A percentile compares a stretch with the other conserved stretches of the same genome.
Conservation (phyloP, 257 asterid species). For the Fraxinus cuspidata region DNA sequence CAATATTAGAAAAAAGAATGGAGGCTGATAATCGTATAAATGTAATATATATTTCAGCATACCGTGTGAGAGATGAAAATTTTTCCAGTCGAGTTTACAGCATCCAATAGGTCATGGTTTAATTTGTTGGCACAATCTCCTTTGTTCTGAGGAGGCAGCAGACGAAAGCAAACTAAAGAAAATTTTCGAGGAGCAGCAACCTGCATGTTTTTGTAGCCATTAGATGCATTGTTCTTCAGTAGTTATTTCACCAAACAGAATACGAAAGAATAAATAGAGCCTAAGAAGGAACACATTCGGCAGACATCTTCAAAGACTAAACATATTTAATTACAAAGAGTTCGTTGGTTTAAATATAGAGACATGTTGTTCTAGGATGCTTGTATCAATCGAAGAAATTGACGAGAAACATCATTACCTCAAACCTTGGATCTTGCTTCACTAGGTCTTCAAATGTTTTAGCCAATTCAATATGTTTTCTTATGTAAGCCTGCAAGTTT, state of each 20-base stretch:
- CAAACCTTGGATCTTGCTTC: constrained; percentile 77
- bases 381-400: background rate
- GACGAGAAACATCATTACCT: constrained; percentile 45
- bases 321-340: background rate
- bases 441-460: constrained; percentile 69
- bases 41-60: constrained; percentile 18
- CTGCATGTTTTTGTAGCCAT: constrained; percentile 39
- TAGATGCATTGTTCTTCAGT: background rate
- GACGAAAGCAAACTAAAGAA: constrained; percentile 80
- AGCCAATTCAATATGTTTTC: constrained; percentile 79
- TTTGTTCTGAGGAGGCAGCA: constrained; percentile 44
- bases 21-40: background rate
- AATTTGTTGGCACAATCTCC: constrained; percentile 51
- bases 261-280: background rate
- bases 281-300: background rate
- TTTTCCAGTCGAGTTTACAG: constrained; percentile 78
- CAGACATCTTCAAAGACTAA: background rate
- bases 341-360: background rate
- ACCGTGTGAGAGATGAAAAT: constrained; percentile 91
- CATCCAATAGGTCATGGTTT: constrained; percentile 70
- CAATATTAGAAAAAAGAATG: background rate
- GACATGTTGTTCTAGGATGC: background rate
- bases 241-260: background rate
- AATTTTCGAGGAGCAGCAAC: constrained; percentile 71
- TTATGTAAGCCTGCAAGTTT: constrained; percentile 79